phyloP scores from a whole-genome alignment of 176 grass and related monocot species.

The Carex pumila region DNA sequence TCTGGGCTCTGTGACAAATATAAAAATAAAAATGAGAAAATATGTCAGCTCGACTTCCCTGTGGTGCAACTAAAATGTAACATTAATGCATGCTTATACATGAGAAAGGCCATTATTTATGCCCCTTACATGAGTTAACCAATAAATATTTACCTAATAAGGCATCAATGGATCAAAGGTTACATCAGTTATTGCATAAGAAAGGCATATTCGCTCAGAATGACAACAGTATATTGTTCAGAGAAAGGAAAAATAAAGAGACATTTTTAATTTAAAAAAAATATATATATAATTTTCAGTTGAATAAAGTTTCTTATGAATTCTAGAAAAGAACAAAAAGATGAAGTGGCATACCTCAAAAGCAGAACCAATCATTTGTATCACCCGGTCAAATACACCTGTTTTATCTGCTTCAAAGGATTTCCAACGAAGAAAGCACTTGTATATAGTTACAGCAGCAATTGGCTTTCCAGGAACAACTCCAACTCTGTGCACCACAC shows the following conservation, averaged over 20 bases:
- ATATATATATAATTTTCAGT: not conserved
- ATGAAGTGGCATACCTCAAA: constrained; percentile 62
- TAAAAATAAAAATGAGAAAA: constrained; percentile 1
- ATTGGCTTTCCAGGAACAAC: constrained; percentile 73
- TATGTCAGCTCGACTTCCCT: not conserved
- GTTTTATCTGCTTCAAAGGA: constrained; percentile 85
- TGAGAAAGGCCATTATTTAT: not conserved
- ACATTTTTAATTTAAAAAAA: not conserved
- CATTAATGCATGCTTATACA: not conserved
- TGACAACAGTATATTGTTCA: not conserved
- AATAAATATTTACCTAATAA: not conserved
- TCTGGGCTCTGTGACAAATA: constrained; percentile 65
- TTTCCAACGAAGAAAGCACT: constrained; percentile 95
- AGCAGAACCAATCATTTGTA: constrained; percentile 73
- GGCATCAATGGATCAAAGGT: not conserved
- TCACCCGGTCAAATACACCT: constrained; percentile 80
- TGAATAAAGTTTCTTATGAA: constrained; percentile 11
- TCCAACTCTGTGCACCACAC: constrained; percentile 66
- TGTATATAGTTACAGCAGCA: constrained; percentile 84
- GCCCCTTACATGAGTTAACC: not conserved
- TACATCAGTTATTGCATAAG: not conserved
- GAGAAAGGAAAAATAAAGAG: not conserved
- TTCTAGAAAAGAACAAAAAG: not conserved
- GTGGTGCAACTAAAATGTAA: not conserved
- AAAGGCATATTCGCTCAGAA: not conserved